These are phyloP conservation scores for Rhizopogon roseolus DNA, from an alignment of 768 basidiomycete species.

Conservation along the genomic window DNA sequence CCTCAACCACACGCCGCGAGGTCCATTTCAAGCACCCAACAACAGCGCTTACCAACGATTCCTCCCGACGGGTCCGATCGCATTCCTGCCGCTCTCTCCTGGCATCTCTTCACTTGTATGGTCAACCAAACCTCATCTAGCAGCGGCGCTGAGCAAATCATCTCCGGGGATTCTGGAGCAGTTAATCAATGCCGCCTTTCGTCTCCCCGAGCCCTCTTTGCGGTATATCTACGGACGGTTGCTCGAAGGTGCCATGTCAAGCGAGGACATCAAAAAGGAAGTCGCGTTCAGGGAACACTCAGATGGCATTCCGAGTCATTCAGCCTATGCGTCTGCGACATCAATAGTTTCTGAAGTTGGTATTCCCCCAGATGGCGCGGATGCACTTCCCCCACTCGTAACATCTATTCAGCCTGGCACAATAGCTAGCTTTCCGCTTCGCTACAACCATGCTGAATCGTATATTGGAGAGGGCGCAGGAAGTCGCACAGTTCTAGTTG, in stretches of 20 bases:
- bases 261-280: constrained; percentile 51
- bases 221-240: constrained; percentile 60
- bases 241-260: constrained; percentile 49
- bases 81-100: constrained; percentile 84
- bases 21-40: constrained; percentile 58
- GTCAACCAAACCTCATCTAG: constrained; percentile 80
- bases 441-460: constrained; percentile 78
- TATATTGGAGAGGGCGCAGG: constrained; percentile 75
- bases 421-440: constrained; percentile 86
- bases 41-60: constrained; percentile 91
- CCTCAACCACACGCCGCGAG: constrained; percentile 65
- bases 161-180: constrained; percentile 57
- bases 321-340: constrained; percentile 53
- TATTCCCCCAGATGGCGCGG: constrained; percentile 57
- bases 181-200: constrained; percentile 91
- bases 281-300: constrained; percentile 70
- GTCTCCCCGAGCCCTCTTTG: constrained; percentile 72
- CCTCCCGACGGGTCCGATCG: constrained; percentile 91
- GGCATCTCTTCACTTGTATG: constrained; percentile 87
- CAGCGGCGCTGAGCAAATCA: constrained; percentile 62
- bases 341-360: constrained; percentile 31
- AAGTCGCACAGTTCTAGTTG: constrained; percentile 79
- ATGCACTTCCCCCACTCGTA: constrained; percentile 71
- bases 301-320: constrained; percentile 59
- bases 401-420: constrained; percentile 64